These are phyloP conservation scores for Irpex sp. DNA, from an alignment of 1,284 basidiomycete species.

Conservation along the genomic window DNA sequence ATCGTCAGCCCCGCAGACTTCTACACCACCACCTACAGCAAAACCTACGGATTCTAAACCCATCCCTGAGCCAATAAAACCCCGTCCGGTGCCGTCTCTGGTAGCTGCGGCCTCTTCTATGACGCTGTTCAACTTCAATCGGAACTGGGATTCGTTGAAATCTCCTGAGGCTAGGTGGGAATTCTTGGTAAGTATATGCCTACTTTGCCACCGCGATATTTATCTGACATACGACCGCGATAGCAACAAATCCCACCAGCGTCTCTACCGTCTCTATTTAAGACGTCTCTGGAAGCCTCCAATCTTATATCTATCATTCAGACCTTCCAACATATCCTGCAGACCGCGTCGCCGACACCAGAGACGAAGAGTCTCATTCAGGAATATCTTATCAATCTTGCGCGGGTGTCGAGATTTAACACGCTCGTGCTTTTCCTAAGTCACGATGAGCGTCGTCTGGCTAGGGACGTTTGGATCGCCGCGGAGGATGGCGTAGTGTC, in stretches of 20 bases:
- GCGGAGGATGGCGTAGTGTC: background rate
- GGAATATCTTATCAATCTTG: constrained; percentile 49
- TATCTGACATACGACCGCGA: background rate
- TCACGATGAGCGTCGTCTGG: constrained; percentile 39
- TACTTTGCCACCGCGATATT: background rate
- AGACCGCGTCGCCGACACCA: constrained; percentile 9
- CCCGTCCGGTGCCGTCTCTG: background rate
- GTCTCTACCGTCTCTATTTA: constrained; percentile 55
- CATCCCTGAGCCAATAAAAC: background rate
- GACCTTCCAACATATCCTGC: constrained; percentile 39
- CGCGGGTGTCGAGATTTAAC: constrained; percentile 54
- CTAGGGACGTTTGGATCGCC: constrained; percentile 22
- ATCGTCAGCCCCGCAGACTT: background rate
- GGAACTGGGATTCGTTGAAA: constrained; percentile 42
- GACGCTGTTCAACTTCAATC: constrained; percentile 58
- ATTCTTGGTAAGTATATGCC: constrained; percentile 33
- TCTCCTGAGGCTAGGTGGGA: constrained; percentile 43
- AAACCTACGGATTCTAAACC: background rate
- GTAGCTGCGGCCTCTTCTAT: constrained; percentile 27
- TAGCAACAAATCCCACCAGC: constrained; percentile 48
- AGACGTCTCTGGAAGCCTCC: constrained; percentile 61
- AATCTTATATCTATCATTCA: constrained; percentile 54
- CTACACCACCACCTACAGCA: background rate
- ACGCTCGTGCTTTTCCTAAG: constrained; percentile 64
- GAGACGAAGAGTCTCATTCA: constrained; percentile 26